phyloP scores from a whole-genome alignment of 805 yeast species.

The Barnettozyma populi region DNA sequence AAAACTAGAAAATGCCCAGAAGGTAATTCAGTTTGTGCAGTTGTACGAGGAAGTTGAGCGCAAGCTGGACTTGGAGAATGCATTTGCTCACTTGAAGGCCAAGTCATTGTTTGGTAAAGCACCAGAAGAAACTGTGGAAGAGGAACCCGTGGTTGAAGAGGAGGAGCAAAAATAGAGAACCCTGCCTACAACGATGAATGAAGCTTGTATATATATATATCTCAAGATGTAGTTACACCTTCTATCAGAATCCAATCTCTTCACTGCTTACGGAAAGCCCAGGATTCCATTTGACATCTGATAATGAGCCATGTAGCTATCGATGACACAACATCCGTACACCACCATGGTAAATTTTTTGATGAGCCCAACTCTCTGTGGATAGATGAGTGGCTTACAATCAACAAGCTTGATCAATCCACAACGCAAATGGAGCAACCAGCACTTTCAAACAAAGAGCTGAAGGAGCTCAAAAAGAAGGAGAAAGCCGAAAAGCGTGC shows the following conservation, averaged over 20 bases:
- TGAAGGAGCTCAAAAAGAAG: constrained; percentile 80
- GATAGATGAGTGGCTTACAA: no score
- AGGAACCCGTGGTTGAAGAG: background rate
- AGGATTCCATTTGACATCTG: background rate
- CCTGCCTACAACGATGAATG: background rate
- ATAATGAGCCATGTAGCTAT: background rate
- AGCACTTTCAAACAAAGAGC: constrained; percentile 64
- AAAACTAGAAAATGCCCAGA: background rate
- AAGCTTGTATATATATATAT: constrained; percentile 1
- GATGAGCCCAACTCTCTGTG: background rate
- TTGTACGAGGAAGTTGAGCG: constrained; percentile 8
- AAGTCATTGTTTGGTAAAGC: constrained; percentile 8
- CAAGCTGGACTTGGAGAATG: constrained; percentile 7
- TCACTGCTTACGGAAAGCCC: background rate
- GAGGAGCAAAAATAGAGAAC: background rate
- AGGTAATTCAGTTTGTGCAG: constrained; percentile 6
- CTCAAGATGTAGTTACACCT: background rate
- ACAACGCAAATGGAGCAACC: constrained; percentile 19
- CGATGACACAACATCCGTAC: constrained; percentile 4
- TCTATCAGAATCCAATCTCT: background rate
- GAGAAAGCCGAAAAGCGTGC: constrained; percentile 93
- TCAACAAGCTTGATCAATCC: background rate
- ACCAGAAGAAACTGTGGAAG: background rate
- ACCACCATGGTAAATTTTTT: background rate
- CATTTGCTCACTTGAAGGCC: constrained; percentile 10